Conservation (phyloP, 2,329 filamentous ascomycete species). For the Trichoderma sp. region DNA sequence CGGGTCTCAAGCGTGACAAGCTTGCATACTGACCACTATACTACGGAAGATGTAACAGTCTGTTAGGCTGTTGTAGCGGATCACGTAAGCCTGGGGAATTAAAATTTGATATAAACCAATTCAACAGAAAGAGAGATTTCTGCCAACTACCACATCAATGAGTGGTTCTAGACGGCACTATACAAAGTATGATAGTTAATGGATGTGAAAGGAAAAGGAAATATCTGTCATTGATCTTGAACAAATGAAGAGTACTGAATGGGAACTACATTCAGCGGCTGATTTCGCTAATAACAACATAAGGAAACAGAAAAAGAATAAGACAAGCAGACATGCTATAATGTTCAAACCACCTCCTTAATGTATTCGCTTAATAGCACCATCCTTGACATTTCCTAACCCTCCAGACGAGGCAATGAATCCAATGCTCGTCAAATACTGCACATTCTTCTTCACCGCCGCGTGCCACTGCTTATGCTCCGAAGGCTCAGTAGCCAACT, state of each 20-base stretch:
- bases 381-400: neutral
- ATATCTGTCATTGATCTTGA: neutral
- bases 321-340: neutral
- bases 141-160: too few species aligned
- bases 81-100: neutral
- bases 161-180: too few species aligned
- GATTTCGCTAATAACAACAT: neutral
- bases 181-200: too few species aligned
- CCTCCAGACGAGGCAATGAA: conserved; percentile 10
- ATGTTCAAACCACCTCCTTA: neutral
- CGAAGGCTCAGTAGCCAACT: neutral
- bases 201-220: neutral
- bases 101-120: neutral
- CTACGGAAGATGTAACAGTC: conserved; percentile 27
- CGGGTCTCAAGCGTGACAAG: conserved; percentile 28
- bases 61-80: conserved; percentile 26
- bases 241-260: too few species aligned
- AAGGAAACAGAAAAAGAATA: neutral
- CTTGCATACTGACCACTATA: conserved; percentile 29
- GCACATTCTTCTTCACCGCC: conserved; percentile 12
- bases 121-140: neutral
- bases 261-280: neutral
- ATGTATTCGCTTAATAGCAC: neutral
- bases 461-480: neutral
- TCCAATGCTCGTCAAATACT: conserved; percentile 14